Evolutionary conservation across 768 basidiomycete genomes (phyloP).

Genomic region (Tephrocybe sp.): DNA sequence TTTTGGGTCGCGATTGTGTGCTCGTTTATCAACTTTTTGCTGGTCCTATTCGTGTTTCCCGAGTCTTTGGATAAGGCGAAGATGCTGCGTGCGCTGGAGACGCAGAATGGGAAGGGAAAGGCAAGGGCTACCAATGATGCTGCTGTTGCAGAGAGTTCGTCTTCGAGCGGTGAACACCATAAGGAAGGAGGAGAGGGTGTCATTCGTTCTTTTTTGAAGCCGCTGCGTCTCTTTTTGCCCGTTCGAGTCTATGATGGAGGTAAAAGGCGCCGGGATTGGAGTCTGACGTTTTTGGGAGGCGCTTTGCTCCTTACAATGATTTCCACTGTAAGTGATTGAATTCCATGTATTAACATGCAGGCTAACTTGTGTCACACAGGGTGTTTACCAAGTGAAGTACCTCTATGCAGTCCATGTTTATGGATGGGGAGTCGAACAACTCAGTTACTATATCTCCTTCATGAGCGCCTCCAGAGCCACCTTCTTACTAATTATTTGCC

Average conservation of each 20-base stretch:
- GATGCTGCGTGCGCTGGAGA: constrained; percentile 26
- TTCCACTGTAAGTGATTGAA: constrained; percentile 50
- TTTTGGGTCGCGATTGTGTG: constrained; percentile 45
- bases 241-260: constrained; percentile 38
- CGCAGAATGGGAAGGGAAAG: constrained; percentile 24
- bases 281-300: constrained; percentile 65
- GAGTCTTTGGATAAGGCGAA: constrained; percentile 51
- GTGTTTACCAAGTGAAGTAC: constrained; percentile 80
- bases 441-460: constrained; percentile 76
- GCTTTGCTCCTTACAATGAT: constrained; percentile 63
- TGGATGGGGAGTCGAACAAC: constrained; percentile 66
- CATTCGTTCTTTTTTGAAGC: constrained; percentile 43
- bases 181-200: constrained; percentile 20
- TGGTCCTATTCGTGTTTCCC: constrained; percentile 69
- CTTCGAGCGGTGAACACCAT: background rate
- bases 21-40: constrained; percentile 52
- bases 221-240: constrained; percentile 75
- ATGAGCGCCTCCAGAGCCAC: constrained; percentile 60
- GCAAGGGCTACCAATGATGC: constrained; percentile 16
- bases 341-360: background rate
- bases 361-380: constrained; percentile 32
- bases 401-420: constrained; percentile 75
- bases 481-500: constrained; percentile 50
- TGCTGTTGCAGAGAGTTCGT: constrained; percentile 17
- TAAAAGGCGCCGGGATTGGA: constrained; percentile 68